Base-by-base conservation (phyloP, 192 early-diverging fungal species). In the Dimargaris cristalligena region DNA sequence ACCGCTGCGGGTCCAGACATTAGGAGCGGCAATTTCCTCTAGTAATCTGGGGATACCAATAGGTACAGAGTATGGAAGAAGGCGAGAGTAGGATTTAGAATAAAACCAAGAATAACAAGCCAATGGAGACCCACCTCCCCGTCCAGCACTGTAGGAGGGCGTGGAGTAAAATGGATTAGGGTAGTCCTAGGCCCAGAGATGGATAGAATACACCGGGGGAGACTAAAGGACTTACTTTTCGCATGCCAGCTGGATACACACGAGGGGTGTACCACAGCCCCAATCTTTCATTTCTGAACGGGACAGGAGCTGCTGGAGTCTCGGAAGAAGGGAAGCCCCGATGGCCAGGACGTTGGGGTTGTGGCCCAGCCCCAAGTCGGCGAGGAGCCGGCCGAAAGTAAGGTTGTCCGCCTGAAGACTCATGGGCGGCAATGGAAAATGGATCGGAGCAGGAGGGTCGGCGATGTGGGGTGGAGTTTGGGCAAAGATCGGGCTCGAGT, bases 191-290 rank as follows among this genome's bases (percentile, higher is more conserved):
- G 6, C 20, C 47, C 6, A 25, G 47, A 4, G 9, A 48, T 48
- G 13, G 4, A 48, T 48, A n/a, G 47, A 13, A 4, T 22, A 9
- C 47, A 48, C 47, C 4, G 4, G 4, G 47, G 4, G 23, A 6
- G 4, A 48, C 20, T 4, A 48, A 14, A 48, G 4, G 4, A 25
- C 47, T n/a, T 48, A 48, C 47, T 25, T 56, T 33, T 56, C 54
- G 34, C 54, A 56, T 16, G 54, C 54, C 16, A 56, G 54, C 18
- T 56, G 54, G 29, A 56, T 56, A 23, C 29, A 29, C 31, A 56
- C 54, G 23, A 56, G 13, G 18, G 54, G 31, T 34, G 16, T 20
- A 16, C 31, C 54, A 23, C 23, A 9, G 13, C 4, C 6, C 20
- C 13, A 6, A 4, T 9, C 22, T n/a, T 48, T 48, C 13, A 48